These are phyloP conservation scores for Eimeria tenella DNA, from an alignment of 169 alveolate species.

Conservation along the genomic window DNA sequence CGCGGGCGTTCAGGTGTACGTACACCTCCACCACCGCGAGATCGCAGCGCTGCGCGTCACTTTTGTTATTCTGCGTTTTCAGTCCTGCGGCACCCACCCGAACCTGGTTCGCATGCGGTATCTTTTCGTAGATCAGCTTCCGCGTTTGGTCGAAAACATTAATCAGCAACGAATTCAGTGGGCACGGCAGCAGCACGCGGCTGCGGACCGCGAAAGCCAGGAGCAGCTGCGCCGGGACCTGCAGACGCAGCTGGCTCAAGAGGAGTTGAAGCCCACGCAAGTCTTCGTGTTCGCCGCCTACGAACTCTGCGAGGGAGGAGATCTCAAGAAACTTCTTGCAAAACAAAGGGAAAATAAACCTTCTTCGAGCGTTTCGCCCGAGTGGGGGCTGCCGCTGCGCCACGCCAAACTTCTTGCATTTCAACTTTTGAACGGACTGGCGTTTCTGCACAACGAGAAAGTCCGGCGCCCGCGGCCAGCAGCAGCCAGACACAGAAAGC, in stretches of 20 bases:
- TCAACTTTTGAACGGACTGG: conserved; percentile 97
- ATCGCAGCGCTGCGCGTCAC: background rate
- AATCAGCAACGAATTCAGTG: conserved; percentile 66
- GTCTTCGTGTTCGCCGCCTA: conserved; percentile 90
- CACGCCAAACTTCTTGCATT: conserved; percentile 93
- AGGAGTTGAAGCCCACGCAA: conserved; percentile 79
- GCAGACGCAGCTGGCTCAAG: conserved; percentile 47
- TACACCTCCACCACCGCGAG: background rate
- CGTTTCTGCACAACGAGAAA: conserved; percentile 95
- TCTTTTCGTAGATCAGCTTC: conserved; percentile 70
- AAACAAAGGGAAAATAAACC: conserved; percentile 76
- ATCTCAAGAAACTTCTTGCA: conserved; percentile 26
- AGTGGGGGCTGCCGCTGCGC: conserved; percentile 84
- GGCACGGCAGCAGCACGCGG: conserved; percentile 65
- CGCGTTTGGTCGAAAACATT: conserved; percentile 29
- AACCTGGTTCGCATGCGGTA: conserved; percentile 70
- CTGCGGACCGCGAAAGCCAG: conserved; percentile 30
- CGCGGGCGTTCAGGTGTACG: background rate
- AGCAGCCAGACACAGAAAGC: background rate
- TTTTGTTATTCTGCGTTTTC: background rate
- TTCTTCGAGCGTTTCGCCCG: conserved; percentile 24
- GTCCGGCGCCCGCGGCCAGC: conserved; percentile 77
- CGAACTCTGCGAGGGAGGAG: conserved; percentile 89
- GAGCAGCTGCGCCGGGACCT: conserved; percentile 53
- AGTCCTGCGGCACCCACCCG: conserved; percentile 77